phyloP scores from a whole-genome alignment of 345 rosid species.

The Boechera divaricarpa region DNA sequence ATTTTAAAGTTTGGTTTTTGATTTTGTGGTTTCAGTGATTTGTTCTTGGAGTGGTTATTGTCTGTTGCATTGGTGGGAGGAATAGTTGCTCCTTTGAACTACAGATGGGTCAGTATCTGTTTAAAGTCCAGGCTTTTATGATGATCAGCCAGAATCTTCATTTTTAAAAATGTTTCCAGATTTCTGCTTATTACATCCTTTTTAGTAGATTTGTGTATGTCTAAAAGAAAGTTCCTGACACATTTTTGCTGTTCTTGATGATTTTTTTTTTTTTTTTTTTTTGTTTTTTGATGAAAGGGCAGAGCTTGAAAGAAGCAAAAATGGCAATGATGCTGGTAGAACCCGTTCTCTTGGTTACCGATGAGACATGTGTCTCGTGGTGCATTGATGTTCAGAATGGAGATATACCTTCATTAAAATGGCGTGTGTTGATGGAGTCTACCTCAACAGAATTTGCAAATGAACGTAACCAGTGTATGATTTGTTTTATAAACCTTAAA shows the following conservation, averaged over 20 bases:
- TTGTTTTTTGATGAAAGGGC: background rate
- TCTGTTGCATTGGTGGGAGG: constrained; percentile 84
- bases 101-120: constrained; percentile 79
- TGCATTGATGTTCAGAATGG: constrained; percentile 39
- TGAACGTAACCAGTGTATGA: constrained; percentile 45
- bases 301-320: constrained; percentile 79
- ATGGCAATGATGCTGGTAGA: constrained; percentile 57
- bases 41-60: constrained; percentile 77
- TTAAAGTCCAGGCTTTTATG: background rate
- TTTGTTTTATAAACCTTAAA: constrained; percentile 9
- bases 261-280: background rate
- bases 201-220: background rate
- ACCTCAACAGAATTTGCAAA: constrained; percentile 38
- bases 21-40: constrained; percentile 54
- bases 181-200: background rate
- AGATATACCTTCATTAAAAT: constrained; percentile 62
- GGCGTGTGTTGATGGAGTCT: constrained; percentile 63
- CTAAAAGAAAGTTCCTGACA: background rate
- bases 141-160: too few species aligned
- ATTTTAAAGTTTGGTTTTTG: background rate
- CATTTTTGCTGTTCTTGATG: constrained; percentile 11
- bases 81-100: constrained; percentile 79
- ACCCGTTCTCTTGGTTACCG: constrained; percentile 71
- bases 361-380: constrained; percentile 67
- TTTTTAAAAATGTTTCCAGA: too few species aligned